These are phyloP conservation scores for Euphorbia lathyris DNA, from an alignment of 345 rosid species.

Conservation along the genomic window DNA sequence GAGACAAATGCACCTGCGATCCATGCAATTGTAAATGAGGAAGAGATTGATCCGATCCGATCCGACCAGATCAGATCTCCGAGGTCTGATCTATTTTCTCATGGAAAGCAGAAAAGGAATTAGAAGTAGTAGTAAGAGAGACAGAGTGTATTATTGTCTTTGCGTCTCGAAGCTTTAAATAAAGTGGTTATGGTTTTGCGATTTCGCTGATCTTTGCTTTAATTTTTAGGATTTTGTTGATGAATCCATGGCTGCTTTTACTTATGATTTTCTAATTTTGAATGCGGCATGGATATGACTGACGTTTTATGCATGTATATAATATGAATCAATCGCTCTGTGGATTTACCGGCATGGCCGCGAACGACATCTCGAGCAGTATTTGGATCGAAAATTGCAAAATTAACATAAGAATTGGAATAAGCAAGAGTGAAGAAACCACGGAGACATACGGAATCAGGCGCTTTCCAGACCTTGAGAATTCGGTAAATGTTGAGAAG, in stretches of 20 bases:
- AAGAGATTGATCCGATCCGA: not conserved
- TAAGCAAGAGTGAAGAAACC: slow-evolving; percentile 97
- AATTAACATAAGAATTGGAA: slow-evolving; percentile 87
- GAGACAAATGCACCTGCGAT: slow-evolving; percentile 69
- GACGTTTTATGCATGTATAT: not conserved
- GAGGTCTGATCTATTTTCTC: not conserved
- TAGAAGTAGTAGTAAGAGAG: not conserved
- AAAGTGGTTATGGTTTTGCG: slow-evolving; percentile 8
- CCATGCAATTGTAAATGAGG: slow-evolving; percentile 85
- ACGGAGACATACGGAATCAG: slow-evolving; percentile 76
- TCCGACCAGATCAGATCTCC: not conserved
- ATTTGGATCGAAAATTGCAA: slow-evolving; percentile 82
- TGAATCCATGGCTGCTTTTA: not conserved
- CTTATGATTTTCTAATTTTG: not conserved
- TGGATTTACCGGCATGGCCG: slow-evolving; percentile 68
- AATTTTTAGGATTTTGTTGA: not conserved
- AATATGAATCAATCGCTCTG: slow-evolving; percentile 78
- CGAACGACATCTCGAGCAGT: slow-evolving; percentile 85
- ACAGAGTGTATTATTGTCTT: not conserved
- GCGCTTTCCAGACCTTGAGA: slow-evolving; percentile 78
- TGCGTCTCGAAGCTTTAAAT: not conserved
- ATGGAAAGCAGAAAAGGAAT: not conserved
- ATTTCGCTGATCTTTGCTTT: not conserved
- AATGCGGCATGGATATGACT: too few species aligned
- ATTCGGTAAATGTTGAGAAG: slow-evolving; percentile 74